Evolutionary conservation across 2,329 filamentous ascomycete genomes (phyloP).

Genomic region (Epicoccum nigrum): DNA sequence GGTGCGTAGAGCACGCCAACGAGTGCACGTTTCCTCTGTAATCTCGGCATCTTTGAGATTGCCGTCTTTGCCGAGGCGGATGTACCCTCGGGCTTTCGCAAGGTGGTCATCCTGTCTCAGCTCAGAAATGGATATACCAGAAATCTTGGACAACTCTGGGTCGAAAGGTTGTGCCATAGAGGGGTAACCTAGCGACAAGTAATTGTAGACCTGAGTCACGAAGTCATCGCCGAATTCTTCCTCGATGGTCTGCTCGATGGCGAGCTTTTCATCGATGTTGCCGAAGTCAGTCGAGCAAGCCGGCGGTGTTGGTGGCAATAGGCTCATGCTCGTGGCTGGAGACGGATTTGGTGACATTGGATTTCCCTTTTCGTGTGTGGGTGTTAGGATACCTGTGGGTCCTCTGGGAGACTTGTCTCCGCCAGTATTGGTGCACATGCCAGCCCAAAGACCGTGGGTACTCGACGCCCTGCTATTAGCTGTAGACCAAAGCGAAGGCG

Average conservation of each 20-base stretch:
- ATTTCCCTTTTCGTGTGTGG: constrained; percentile 48
- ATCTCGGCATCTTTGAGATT: constrained; percentile 59
- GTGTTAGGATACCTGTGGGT: constrained; percentile 60
- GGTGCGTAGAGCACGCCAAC: constrained; percentile 82
- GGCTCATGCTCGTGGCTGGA: constrained; percentile 34
- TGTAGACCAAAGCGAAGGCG: constrained; percentile 45
- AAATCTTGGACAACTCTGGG: constrained; percentile 82
- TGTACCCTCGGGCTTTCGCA: constrained; percentile 72
- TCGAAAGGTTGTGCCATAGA: constrained; percentile 83
- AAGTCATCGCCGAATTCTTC: constrained; percentile 82
- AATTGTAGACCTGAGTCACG: constrained; percentile 96
- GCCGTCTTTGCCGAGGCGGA: constrained; percentile 60
- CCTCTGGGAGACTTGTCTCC: constrained; percentile 49
- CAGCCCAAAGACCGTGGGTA: constrained; percentile 75
- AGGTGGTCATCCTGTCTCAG: constrained; percentile 73
- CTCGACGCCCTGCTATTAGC: constrained; percentile 57
- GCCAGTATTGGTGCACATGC: constrained; percentile 63
- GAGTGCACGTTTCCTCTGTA: constrained; percentile 62
- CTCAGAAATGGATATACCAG: constrained; percentile 69
- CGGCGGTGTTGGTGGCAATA: constrained; percentile 47
- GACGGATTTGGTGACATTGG: constrained; percentile 51
- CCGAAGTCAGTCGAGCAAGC: constrained; percentile 48
- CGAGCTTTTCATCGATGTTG: constrained; percentile 51
- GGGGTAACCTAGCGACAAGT: constrained; percentile 90
- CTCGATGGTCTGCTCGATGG: constrained; percentile 56